Evolutionary conservation across 495 filamentous ascomycete genomes (phyloP).

Genomic region (Penicillium roqueforti): DNA sequence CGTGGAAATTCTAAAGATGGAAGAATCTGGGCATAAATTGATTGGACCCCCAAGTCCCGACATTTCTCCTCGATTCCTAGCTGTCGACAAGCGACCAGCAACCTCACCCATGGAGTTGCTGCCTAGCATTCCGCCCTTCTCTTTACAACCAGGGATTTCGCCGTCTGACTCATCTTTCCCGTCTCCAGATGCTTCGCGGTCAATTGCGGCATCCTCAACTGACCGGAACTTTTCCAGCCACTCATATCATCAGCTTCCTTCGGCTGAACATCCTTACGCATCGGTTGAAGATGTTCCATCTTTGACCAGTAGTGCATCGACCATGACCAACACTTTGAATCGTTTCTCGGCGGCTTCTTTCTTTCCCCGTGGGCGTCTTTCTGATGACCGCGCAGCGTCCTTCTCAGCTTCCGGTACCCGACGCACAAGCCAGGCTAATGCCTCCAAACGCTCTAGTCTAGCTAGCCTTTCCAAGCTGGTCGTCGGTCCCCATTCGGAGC

Average conservation of each 20-base stretch:
- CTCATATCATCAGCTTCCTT: conserved; percentile 59
- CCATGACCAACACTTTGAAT: conserved; percentile 61
- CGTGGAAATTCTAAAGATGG: conserved; percentile 30
- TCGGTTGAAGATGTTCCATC: conserved; percentile 88
- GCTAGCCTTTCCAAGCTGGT: conserved; percentile 82
- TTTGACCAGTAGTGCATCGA: conserved; percentile 80
- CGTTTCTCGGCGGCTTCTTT: conserved; percentile 44
- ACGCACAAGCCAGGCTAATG: conserved; percentile 44
- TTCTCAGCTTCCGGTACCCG: conserved; percentile 62
- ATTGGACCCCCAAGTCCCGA: conserved; percentile 37
- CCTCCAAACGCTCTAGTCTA: conserved; percentile 71
- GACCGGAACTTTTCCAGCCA: conserved; percentile 42
- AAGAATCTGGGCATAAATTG: conserved; percentile 25
- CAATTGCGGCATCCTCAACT: conserved; percentile 49
- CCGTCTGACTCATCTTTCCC: conserved; percentile 44
- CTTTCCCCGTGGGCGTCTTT: conserved; percentile 41
- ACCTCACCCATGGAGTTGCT: conserved; percentile 53
- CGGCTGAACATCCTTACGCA: conserved; percentile 54
- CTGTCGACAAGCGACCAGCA: conserved; percentile 46
- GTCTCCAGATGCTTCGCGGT: conserved; percentile 52
- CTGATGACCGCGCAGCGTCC: conserved; percentile 63
- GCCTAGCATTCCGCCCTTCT: conserved; percentile 42
- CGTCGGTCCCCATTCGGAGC: conserved; percentile 69
- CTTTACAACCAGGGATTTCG: conserved; percentile 40
- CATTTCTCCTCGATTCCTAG: conserved; percentile 40